Conservation (phyloP, 495 filamentous ascomycete species). For the Mytilinidion resinicola region DNA sequence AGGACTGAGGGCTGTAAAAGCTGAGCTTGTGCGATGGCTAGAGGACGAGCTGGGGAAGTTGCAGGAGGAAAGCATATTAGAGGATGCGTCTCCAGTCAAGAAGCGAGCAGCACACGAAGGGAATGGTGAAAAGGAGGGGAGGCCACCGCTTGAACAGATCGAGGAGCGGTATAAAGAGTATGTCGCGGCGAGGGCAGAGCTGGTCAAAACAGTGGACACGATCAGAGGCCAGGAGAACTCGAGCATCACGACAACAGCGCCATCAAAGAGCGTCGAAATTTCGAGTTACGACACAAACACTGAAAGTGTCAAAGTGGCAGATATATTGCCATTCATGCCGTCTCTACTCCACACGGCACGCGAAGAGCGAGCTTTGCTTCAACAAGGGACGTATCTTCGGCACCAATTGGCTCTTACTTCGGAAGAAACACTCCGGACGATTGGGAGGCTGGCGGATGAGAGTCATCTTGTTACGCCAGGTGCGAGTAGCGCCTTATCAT, state of each 20-base stretch:
- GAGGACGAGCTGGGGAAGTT: conserved; percentile 33
- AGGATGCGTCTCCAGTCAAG: conserved; percentile 21
- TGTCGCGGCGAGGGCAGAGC: neutral
- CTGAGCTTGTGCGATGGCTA: conserved; percentile 34
- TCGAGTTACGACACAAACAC: too few relatives aligned
- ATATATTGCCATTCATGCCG: conserved; percentile 10
- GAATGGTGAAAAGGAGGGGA: neutral
- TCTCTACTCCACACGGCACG: conserved; percentile 1
- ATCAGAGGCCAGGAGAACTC: neutral
- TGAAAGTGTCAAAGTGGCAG: neutral
- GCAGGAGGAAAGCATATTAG: conserved; percentile 18
- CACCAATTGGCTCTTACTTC: conserved; percentile 26
- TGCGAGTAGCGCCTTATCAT: conserved; percentile 6
- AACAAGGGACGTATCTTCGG: conserved; percentile 24
- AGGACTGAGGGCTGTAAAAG: conserved; percentile 29
- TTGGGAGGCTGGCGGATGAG: conserved; percentile 32
- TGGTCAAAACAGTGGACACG: neutral
- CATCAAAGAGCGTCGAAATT: neutral
- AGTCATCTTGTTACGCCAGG: conserved; percentile 34
- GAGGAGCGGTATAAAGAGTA: neutral
- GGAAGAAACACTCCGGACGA: conserved; percentile 16
- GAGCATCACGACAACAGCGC: neutral
- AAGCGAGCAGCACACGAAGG: neutral
- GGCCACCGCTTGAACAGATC: neutral
- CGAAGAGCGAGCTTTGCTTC: conserved; percentile 20